These are phyloP conservation scores for Hypomyces perniciosus DNA, from an alignment of 2,329 filamentous ascomycete genomes.

Conservation along the genomic window DNA sequence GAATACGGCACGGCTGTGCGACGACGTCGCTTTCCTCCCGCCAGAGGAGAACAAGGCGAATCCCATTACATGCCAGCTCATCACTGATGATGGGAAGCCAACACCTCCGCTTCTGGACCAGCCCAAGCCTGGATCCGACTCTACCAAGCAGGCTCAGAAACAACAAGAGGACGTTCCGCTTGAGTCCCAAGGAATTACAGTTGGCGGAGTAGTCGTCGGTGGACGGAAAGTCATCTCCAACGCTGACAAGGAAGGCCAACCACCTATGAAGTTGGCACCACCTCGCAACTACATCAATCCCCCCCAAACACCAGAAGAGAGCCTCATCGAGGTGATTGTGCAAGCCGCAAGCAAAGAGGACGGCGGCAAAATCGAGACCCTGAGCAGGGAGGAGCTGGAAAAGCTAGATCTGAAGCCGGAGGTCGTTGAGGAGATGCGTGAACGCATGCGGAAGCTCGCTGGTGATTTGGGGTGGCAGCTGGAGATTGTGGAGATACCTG, in stretches of 20 bases:
- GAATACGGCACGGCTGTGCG: conserved; percentile 81
- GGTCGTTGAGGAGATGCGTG: conserved; percentile 62
- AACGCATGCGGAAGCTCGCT: conserved; percentile 62
- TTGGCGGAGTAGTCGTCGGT: conserved; percentile 51
- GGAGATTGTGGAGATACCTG: conserved; percentile 67
- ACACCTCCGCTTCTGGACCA: conserved; percentile 30
- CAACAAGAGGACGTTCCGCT: neutral
- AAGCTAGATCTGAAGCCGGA: conserved; percentile 60
- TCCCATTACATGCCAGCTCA: conserved; percentile 67
- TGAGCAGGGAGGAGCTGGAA: conserved; percentile 62
- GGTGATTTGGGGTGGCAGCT: conserved; percentile 72
- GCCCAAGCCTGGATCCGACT: conserved; percentile 27
- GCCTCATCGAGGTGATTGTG: conserved; percentile 38
- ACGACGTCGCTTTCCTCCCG: conserved; percentile 79
- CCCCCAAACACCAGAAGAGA: conserved; percentile 5
- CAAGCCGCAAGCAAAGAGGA: conserved; percentile 45
- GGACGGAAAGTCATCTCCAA: conserved; percentile 43
- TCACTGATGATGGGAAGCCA: conserved; percentile 41
- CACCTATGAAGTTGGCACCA: conserved; percentile 38
- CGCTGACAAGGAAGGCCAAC: conserved; percentile 42
- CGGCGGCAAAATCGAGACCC: conserved; percentile 53
- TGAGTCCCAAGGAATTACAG: conserved; percentile 26
- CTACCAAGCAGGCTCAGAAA: neutral
- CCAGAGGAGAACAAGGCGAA: conserved; percentile 73
- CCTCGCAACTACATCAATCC: conserved; percentile 31